phyloP scores from a whole-genome alignment of 1,284 basidiomycete species.

The Tilletiaria anomala region DNA sequence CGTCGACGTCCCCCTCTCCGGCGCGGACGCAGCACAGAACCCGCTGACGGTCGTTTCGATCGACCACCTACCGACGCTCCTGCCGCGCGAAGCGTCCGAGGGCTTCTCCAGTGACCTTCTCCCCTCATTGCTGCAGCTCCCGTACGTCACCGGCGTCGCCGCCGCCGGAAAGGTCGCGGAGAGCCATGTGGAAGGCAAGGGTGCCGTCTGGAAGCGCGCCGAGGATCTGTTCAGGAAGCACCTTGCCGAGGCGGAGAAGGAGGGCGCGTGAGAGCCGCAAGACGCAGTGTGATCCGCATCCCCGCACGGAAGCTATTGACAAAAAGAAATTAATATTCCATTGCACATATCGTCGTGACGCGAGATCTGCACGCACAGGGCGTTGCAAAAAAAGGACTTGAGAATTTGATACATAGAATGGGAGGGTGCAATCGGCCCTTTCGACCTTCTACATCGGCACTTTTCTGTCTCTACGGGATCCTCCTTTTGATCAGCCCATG shows the following conservation, averaged over 20 bases:
- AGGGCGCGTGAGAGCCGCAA: too few species aligned
- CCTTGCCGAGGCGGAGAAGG: conserved; percentile 43
- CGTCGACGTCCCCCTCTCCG: conserved; percentile 55
- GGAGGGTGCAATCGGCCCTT: too few species aligned
- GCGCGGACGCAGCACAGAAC: conserved; percentile 13
- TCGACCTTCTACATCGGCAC: too few species aligned
- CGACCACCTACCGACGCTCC: conserved; percentile 88
- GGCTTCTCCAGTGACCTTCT: conserved; percentile 84
- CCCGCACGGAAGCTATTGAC: too few species aligned
- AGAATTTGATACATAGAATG: too few species aligned
- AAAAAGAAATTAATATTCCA: too few species aligned
- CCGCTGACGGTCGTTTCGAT: conserved; percentile 77
- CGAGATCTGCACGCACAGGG: too few species aligned
- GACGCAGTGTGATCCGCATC: too few species aligned
- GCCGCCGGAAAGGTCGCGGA: conserved; percentile 10
- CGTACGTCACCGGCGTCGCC: conserved; percentile 16
- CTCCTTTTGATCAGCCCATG: too few species aligned
- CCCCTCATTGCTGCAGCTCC: conserved; percentile 49
- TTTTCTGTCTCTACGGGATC: too few species aligned
- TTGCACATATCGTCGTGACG: too few species aligned
- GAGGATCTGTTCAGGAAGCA: conserved; percentile 73
- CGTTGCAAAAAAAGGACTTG: too few species aligned
- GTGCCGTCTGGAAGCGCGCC: conserved; percentile 70
- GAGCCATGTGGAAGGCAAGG: conserved; percentile 28
- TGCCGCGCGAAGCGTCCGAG: conserved; percentile 90